These are phyloP conservation scores for Pseudotsuga menziesii DNA, from an alignment of 75 land plant genomes.

Conservation along the genomic window DNA sequence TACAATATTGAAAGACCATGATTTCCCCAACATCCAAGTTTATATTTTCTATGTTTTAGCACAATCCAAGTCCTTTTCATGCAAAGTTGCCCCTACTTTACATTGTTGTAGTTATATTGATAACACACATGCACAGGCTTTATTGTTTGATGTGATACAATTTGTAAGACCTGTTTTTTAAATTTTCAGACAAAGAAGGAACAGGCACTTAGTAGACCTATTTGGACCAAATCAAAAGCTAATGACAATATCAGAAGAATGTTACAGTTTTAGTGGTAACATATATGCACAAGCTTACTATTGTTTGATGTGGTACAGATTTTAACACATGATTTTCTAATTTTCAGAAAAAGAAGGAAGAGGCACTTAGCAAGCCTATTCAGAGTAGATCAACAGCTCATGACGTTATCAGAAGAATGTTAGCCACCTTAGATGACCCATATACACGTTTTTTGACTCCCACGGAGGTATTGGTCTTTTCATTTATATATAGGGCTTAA, in stretches of 20 bases:
- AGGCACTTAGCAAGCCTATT: slow-evolving; percentile 50
- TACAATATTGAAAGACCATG: not conserved
- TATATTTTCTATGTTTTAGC: slow-evolving; percentile 5
- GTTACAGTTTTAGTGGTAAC: not conserved
- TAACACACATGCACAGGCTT: not conserved
- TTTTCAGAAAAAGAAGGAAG: slow-evolving; percentile 69
- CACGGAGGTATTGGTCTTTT: slow-evolving; percentile 41
- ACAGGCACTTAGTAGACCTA: slow-evolving; percentile 42
- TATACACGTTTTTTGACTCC: slow-evolving; percentile 90
- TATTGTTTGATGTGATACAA: slow-evolving; percentile 10
- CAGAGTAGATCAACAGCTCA: slow-evolving; percentile 75
- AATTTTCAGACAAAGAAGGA: slow-evolving; percentile 65
- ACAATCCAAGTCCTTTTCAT: too few species aligned
- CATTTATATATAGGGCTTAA: not conserved
- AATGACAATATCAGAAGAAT: slow-evolving; percentile 55
- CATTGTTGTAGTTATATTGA: not conserved
- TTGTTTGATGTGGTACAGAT: slow-evolving; percentile 12
- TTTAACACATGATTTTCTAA: slow-evolving; percentile 7
- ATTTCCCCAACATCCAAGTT: not conserved
- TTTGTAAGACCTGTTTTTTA: slow-evolving; percentile 1
- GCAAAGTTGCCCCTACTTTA: too few species aligned
- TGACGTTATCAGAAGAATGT: slow-evolving; percentile 66
- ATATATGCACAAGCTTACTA: not conserved
- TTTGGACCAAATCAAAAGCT: slow-evolving; percentile 66
- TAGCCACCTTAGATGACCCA: slow-evolving; percentile 77